phyloP scores from a whole-genome alignment of 768 basidiomycete genomes.

The Suillus subalutaceus region DNA sequence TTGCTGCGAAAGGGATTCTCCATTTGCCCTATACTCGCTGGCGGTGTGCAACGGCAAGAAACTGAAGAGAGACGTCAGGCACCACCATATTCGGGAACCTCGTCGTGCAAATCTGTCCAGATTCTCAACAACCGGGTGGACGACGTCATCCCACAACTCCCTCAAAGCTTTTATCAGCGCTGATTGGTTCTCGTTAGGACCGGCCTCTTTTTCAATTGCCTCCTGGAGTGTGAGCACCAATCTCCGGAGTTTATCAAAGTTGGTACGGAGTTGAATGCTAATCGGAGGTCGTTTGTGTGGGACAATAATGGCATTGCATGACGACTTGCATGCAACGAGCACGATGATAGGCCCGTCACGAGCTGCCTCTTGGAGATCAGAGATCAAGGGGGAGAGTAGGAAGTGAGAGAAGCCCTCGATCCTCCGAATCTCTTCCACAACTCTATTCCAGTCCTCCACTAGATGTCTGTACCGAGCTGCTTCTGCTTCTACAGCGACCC shows the following conservation, averaged over 20 bases:
- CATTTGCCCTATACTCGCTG: too few relatives aligned
- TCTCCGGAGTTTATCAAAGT: background rate
- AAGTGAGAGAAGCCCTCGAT: too few relatives aligned
- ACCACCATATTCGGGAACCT: conserved; percentile 13
- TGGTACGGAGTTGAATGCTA: background rate
- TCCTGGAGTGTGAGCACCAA: background rate
- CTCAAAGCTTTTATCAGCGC: background rate
- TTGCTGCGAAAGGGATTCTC: too few relatives aligned
- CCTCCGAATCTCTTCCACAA: too few relatives aligned
- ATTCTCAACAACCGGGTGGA: background rate
- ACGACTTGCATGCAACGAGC: conserved; percentile 5
- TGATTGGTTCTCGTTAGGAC: background rate
- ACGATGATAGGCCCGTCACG: too few relatives aligned
- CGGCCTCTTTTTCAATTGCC: background rate
- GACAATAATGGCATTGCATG: conserved; percentile 19
- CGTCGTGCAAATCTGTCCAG: background rate
- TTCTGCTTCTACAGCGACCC: background rate
- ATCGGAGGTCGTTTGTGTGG: background rate
- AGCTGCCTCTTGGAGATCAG: too few relatives aligned
- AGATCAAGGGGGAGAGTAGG: too few relatives aligned
- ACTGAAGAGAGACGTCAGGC: conserved; percentile 8
- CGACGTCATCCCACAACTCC: background rate
- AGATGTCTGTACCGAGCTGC: background rate
- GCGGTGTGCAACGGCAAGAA: too few relatives aligned
- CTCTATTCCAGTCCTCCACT: conserved; percentile 15